These are phyloP conservation scores for Lecanicillium sp. DNA, from an alignment of 2,329 filamentous ascomycete species.

Conservation along the genomic window DNA sequence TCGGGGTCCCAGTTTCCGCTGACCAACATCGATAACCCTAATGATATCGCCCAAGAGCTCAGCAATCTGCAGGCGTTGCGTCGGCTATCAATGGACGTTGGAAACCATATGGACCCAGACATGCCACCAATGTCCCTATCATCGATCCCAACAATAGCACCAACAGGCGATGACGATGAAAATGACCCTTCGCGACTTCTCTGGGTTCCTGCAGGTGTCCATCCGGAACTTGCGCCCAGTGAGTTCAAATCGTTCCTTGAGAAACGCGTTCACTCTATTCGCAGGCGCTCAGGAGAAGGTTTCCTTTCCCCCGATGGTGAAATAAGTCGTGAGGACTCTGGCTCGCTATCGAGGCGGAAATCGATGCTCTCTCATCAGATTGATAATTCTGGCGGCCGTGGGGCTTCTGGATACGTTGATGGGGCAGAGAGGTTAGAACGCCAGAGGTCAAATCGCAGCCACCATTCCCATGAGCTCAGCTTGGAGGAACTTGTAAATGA, in stretches of 20 bases:
- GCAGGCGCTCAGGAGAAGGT: conserved; percentile 70
- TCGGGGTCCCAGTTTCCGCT: conserved; percentile 64
- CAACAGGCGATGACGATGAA: conserved; percentile 67
- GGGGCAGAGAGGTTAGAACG: conserved; percentile 73
- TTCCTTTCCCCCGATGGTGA: conserved; percentile 49
- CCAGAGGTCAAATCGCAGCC: conserved; percentile 54
- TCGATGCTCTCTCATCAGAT: conserved; percentile 94
- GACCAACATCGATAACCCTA: conserved; percentile 83
- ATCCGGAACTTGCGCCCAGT: conserved; percentile 88
- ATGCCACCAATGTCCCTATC: conserved; percentile 61
- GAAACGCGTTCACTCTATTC: conserved; percentile 83
- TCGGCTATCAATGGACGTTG: conserved; percentile 91
- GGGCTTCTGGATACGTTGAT: conserved; percentile 63
- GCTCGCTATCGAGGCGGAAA: conserved; percentile 73
- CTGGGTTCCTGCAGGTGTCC: conserved; percentile 91
- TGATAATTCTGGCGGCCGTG: conserved; percentile 56
- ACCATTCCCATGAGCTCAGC: conserved; percentile 52
- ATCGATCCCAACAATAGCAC: conserved; percentile 64
- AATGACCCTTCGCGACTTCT: conserved; percentile 82
- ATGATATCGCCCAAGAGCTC: conserved; percentile 82
- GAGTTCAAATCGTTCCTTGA: conserved; percentile 97
- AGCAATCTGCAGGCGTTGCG: conserved; percentile 86
- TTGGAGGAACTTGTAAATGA: conserved; percentile 79
- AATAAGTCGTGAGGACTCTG: conserved; percentile 43
- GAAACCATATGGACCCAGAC: conserved; percentile 63